phyloP scores from a whole-genome alignment of 2,329 filamentous ascomycete species.

The Penicillium glabrum region DNA sequence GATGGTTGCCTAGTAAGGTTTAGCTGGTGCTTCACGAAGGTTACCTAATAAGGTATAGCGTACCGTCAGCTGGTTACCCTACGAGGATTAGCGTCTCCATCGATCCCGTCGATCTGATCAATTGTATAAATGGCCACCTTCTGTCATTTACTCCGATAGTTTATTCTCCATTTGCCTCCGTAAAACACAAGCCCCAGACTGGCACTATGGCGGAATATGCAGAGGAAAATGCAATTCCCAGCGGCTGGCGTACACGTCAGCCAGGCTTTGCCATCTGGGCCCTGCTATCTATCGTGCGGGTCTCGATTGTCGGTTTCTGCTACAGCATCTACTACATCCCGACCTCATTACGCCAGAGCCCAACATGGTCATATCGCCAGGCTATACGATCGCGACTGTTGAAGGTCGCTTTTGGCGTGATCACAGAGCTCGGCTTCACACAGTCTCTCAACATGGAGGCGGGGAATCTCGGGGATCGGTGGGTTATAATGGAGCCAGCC shows the following conservation, averaged over 20 bases:
- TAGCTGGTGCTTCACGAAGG: background rate
- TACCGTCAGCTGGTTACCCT: background rate
- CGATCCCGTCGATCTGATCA: background rate
- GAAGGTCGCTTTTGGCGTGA: conserved; percentile 6
- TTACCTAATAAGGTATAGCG: background rate
- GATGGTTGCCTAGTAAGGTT: background rate
- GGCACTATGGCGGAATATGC: background rate
- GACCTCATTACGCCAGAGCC: conserved; percentile 6
- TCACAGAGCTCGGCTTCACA: conserved; percentile 8
- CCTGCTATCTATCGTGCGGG: background rate
- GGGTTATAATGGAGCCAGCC: conserved; percentile 9
- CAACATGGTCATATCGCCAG: conserved; percentile 14
- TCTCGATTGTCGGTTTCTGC: background rate
- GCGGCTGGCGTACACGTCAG: conserved; percentile 3
- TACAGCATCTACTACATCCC: conserved; percentile 2
- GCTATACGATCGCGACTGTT: conserved; percentile 3
- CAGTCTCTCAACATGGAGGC: conserved; percentile 11
- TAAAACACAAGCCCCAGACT: background rate
- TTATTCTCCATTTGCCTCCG: background rate
- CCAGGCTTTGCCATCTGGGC: conserved; percentile 4
- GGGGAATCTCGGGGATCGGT: conserved; percentile 9
- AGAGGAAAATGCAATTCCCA: conserved; percentile 1
- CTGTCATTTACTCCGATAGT: background rate
- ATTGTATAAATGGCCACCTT: background rate
- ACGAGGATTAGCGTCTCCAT: background rate